These are phyloP conservation scores for Neostapfia colusana DNA, from an alignment of 176 grass and related monocot genomes.

Conservation along the genomic window DNA sequence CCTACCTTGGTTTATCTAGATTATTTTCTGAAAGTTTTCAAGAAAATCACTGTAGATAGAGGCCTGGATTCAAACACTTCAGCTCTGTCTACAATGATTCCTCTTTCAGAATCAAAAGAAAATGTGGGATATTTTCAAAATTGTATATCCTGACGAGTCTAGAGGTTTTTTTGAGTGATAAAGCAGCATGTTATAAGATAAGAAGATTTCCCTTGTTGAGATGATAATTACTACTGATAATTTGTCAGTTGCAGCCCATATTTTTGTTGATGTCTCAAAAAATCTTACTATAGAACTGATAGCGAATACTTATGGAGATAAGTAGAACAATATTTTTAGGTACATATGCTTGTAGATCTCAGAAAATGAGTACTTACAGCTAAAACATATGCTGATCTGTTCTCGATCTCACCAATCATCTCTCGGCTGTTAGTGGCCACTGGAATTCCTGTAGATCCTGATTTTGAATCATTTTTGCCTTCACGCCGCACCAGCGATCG, in stretches of 20 bases:
- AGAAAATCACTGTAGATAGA: not conserved
- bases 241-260: constrained; percentile 23
- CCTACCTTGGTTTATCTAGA: too few species aligned
- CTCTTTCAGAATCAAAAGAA: constrained; percentile 25
- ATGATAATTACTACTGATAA: not conserved
- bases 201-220: not conserved
- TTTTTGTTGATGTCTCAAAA: constrained; percentile 1
- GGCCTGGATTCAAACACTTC: not conserved
- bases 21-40: not conserved
- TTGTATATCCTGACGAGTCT: constrained; percentile 11
- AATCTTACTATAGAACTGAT: not conserved
- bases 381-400: constrained; percentile 87
- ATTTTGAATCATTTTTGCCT: constrained; percentile 69
- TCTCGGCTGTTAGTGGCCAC: constrained; percentile 55
- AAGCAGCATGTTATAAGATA: constrained; percentile 1
- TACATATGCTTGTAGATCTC: not conserved
- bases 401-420: constrained; percentile 99
- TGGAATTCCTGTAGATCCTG: constrained; percentile 59
- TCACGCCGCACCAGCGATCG: constrained; percentile 71
- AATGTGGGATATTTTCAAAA: constrained; percentile 10
- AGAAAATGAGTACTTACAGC: constrained; percentile 66
- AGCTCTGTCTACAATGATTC: not conserved
- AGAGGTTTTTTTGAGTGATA: constrained; percentile 9
- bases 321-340: not conserved
- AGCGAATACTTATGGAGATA: not conserved